Evolutionary conservation across 2,329 filamentous ascomycete species (phyloP).

Genomic region (Plenodomus biglobosus): DNA sequence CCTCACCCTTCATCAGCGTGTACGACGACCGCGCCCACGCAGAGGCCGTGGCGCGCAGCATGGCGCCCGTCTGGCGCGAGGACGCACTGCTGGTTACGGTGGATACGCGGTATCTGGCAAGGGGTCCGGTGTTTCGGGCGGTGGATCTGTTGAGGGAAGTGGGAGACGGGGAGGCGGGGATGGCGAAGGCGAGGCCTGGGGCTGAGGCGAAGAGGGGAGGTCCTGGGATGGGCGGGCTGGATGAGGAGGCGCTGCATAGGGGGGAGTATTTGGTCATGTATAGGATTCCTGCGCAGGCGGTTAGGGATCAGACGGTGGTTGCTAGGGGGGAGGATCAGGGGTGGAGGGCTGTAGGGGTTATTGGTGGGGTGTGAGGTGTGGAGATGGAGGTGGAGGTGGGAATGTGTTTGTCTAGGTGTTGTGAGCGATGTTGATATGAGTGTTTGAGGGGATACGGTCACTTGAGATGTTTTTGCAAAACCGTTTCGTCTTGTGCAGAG

Average conservation of each 20-base stretch:
- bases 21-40: slow-evolving; percentile 33
- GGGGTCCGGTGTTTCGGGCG: slow-evolving; percentile 39
- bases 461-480: too few species aligned
- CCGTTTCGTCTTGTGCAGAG: too few species aligned
- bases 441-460: neutral
- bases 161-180: slow-evolving; percentile 2
- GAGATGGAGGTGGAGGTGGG: neutral
- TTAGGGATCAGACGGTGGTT: slow-evolving; percentile 33
- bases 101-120: slow-evolving; percentile 33
- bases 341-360: slow-evolving; percentile 24
- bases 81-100: slow-evolving; percentile 31
- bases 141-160: slow-evolving; percentile 31
- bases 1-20: slow-evolving; percentile 39
- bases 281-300: slow-evolving; percentile 36
- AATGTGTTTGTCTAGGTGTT: neutral
- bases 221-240: neutral
- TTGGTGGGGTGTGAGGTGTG: slow-evolving; percentile 12
- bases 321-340: slow-evolving; percentile 18
- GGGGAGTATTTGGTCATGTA: slow-evolving; percentile 43
- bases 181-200: slow-evolving; percentile 1
- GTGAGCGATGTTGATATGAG: neutral
- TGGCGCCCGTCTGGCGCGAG: slow-evolving; percentile 23
- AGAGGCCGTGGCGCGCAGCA: slow-evolving; percentile 27
- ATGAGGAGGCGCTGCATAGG: slow-evolving; percentile 29
- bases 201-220: slow-evolving; percentile 4